phyloP scores from a whole-genome alignment of 805 yeast species.

The Torulaspora indica region DNA sequence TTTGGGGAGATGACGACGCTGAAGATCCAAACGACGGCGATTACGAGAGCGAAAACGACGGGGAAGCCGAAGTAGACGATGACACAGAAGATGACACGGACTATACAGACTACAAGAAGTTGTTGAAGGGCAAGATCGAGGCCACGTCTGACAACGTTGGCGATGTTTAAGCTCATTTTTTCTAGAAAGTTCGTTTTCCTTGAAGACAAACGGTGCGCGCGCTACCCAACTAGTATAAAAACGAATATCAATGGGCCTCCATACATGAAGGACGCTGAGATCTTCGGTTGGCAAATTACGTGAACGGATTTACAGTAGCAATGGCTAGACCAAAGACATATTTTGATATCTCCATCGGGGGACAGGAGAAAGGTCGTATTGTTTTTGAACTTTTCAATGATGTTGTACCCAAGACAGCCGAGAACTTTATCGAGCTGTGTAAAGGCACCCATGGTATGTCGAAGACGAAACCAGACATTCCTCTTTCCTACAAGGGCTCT shows the following conservation, averaged over 20 bases:
- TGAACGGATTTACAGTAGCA: neutral
- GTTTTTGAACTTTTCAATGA: slow-evolving; percentile 69
- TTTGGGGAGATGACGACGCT: slow-evolving; percentile 18
- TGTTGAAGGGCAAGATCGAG: neutral
- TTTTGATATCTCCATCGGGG: slow-evolving; percentile 77
- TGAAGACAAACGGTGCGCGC: slow-evolving; percentile 1
- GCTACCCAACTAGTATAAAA: slow-evolving; percentile 3
- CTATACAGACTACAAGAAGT: neutral
- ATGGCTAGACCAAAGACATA: slow-evolving; percentile 50
- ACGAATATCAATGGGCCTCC: neutral
- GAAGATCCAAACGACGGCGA: slow-evolving; percentile 10
- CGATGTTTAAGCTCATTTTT: too few relatives aligned
- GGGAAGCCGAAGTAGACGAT: slow-evolving; percentile 1
- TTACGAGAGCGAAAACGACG: slow-evolving; percentile 11
- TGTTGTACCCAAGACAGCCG: slow-evolving; percentile 82
- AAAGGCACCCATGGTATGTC: slow-evolving; percentile 70
- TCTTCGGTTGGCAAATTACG: too few relatives aligned
- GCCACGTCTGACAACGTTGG: neutral
- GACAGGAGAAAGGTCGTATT: slow-evolving; percentile 64
- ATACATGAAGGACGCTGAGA: too few relatives aligned
- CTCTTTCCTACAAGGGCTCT: slow-evolving; percentile 75
- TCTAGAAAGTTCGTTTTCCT: neutral
- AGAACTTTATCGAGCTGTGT: slow-evolving; percentile 82
- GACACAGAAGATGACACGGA: too few relatives aligned
- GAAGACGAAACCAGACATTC: slow-evolving; percentile 38